phyloP scores from a whole-genome alignment of 108 stramenopile species.

The Phaeodactylum tricornutum region DNA sequence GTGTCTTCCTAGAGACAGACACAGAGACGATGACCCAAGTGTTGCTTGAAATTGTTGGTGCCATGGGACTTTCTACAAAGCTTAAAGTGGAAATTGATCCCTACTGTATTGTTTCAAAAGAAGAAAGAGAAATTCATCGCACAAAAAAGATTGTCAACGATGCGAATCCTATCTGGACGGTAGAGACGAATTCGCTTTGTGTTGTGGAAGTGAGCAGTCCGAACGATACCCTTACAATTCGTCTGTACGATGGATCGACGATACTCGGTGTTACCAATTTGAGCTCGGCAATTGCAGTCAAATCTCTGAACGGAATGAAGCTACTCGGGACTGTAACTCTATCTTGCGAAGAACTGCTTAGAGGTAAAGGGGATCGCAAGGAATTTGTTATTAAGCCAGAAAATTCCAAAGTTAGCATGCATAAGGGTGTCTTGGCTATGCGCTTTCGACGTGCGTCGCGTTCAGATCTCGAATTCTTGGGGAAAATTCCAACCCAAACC shows the following conservation, averaged over 20 bases:
- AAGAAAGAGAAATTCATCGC: conserved; percentile 13
- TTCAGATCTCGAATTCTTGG: conserved; percentile 32
- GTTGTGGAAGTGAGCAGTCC: conserved; percentile 8
- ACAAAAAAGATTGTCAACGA: conserved; percentile 22
- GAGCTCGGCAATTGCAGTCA: too few species aligned
- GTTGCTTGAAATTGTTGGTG: conserved; percentile 26
- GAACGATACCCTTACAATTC: too few species aligned
- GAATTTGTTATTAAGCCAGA: conserved; percentile 5
- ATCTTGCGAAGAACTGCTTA: conserved; percentile 3
- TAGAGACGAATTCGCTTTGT: conserved; percentile 24
- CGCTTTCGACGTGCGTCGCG: conserved; percentile 41
- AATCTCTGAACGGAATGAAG: background rate
- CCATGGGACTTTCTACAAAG: conserved; percentile 7
- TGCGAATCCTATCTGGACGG: conserved; percentile 27
- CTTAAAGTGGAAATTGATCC: conserved; percentile 3
- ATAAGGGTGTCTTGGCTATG: conserved; percentile 28
- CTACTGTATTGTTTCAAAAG: conserved; percentile 20
- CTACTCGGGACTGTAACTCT: conserved; percentile 3
- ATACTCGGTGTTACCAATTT: too few species aligned
- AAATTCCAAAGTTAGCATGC: too few species aligned
- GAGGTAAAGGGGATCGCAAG: conserved; percentile 11
- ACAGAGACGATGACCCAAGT: conserved; percentile 1
- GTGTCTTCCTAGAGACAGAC: background rate
- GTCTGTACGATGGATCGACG: too few species aligned
- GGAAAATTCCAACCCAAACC: conserved; percentile 4